Percentiles rank a stretch among this genome's conserved stretches.
phyloP scores from a whole-genome alignment of 352 stramenopile genomes.

The Phytophthora pisi region DNA sequence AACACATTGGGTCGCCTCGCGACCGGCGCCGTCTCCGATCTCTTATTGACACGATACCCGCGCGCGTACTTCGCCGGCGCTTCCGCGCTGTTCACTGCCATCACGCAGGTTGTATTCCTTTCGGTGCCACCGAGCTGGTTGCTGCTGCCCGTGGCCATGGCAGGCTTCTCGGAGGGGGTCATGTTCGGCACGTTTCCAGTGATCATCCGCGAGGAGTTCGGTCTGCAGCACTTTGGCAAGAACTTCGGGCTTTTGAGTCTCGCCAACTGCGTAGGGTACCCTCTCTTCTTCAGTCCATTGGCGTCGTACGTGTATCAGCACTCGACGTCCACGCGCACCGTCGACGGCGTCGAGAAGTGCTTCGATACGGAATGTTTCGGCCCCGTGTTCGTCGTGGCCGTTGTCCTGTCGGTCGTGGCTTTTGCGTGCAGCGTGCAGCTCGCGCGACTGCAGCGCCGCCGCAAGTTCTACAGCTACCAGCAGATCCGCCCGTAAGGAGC shows the following conservation, averaged over 20 bases:
- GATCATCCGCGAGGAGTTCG: slow-evolving; percentile 82
- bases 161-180: slow-evolving; percentile 72
- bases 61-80: slow-evolving; percentile 61
- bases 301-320: slow-evolving; percentile 77
- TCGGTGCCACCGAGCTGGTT: slow-evolving; percentile 47
- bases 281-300: slow-evolving; percentile 76
- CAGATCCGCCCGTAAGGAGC: slow-evolving; percentile 23
- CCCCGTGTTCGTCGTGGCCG: slow-evolving; percentile 67
- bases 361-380: slow-evolving; percentile 64
- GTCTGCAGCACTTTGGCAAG: slow-evolving; percentile 79
- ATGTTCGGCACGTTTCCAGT: slow-evolving; percentile 87
- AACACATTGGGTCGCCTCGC: slow-evolving; percentile 71
- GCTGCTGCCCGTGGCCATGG: slow-evolving; percentile 58
- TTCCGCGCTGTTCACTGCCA: slow-evolving; percentile 53
- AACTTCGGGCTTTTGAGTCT: slow-evolving; percentile 86
- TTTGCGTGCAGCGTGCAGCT: slow-evolving; percentile 59
- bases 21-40: slow-evolving; percentile 69
- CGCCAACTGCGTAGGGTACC: slow-evolving; percentile 84
- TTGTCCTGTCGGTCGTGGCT: slow-evolving; percentile 58
- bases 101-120: slow-evolving; percentile 64
- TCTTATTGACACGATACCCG: slow-evolving; percentile 46
- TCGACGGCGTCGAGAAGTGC: slow-evolving; percentile 59
- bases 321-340: slow-evolving; percentile 20
- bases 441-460: slow-evolving; percentile 38
- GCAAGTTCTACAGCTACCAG: slow-evolving; percentile 36